Evolutionary conservation across 1,139 yeast genomes (phyloP), one percentile per base, ranked within the genome.

Genomic region (Lipomyces yarrowii): DNA sequence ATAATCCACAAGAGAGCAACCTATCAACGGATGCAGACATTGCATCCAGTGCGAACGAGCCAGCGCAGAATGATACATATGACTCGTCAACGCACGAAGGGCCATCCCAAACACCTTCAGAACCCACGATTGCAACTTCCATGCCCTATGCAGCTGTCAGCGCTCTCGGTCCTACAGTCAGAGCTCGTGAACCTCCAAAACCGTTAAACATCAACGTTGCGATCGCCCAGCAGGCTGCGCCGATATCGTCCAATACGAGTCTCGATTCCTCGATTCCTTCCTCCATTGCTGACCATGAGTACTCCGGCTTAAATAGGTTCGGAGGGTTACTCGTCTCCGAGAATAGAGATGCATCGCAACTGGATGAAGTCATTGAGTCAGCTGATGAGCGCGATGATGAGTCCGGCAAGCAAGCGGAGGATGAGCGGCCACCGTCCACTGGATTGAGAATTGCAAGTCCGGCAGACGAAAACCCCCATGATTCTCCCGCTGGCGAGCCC

Each of bases 231-330:
- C 21, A 18, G 26, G 51, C 30, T 30, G 33, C 18, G 32, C 23
- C 56, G n/a, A 53, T 13, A 8, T 33, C 64, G 35, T 35, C 55
- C 6, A 58, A 39, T 10, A 59, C 56, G 15, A 64, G 61, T 26
- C 11, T 56, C 26, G 62, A 60, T 39, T 60, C 67, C 3, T 64
- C 67, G 18, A 61, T 64, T 46, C 67, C 67, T n/a, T 64, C 67
- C 15, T 64, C 67, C 4, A 42, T 61, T 10, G 64, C 61, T 21
- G 64, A 59, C 5, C 64, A 48, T 33, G 61, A 64, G 18, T 64
- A 57, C 54, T 37, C 37, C 15, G 67, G 67, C 30, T 42, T 64
- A n/a, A 61, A 60, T 21, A 35, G 61, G 15, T 46, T 64, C n/a
- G 53, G 67, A 15, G 18, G 57, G 53, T 13, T 57, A 13, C 52